These are phyloP conservation scores for Rhodotorula sp. DNA, from an alignment of 1,284 basidiomycete species.

Conservation along the genomic window DNA sequence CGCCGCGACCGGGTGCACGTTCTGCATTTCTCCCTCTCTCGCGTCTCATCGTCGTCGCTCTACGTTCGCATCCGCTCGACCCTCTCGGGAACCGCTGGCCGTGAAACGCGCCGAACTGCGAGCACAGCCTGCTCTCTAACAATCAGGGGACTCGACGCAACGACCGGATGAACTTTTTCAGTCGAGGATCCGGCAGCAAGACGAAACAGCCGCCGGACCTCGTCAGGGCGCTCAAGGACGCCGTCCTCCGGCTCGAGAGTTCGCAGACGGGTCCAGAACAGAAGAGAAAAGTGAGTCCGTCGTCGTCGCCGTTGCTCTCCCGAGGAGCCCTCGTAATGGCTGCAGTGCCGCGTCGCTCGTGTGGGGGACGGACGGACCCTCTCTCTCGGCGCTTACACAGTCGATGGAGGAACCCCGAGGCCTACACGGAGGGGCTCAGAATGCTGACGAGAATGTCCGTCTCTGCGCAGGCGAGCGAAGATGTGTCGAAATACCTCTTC, in stretches of 20 bases:
- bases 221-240: conserved; percentile 72
- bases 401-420: no score
- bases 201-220: conserved; percentile 79
- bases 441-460: no score
- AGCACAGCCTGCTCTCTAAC: no score
- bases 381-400: no score
- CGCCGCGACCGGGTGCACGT: no score
- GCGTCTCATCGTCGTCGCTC: not conserved
- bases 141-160: not conserved
- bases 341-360: not conserved
- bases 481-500: conserved; percentile 81
- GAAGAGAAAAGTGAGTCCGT: conserved; percentile 67
- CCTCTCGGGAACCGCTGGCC: not conserved
- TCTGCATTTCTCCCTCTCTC: not conserved
- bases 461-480: conserved; percentile 68
- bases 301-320: no score
- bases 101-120: not conserved
- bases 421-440: not conserved
- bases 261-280: conserved; percentile 70
- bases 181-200: conserved; percentile 55
- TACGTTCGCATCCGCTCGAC: not conserved
- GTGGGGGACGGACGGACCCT: not conserved
- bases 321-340: not conserved
- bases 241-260: conserved; percentile 70
- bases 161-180: conserved; percentile 84